A percentile compares a stretch with the other conserved stretches of the same genome.
Conservation (phyloP, 176 grass and related monocot genomes). For the Pharus latifolius region DNA sequence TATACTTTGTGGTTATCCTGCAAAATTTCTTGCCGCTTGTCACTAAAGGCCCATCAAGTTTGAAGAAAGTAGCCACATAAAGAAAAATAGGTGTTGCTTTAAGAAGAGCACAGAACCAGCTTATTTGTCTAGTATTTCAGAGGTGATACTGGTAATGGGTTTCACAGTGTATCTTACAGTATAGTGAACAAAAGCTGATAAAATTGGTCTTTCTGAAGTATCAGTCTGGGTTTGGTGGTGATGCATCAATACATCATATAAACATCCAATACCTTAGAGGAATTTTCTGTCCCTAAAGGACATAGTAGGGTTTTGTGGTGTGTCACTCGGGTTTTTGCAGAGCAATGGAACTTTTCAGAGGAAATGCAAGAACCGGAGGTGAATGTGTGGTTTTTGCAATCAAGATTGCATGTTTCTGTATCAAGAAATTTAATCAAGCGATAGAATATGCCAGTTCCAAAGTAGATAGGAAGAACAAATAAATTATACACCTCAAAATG, state of each 20-base stretch:
- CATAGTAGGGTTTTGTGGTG: neutral
- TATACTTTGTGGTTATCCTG: neutral
- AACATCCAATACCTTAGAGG: neutral
- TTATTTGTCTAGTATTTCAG: too few species aligned
- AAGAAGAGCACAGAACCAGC: neutral
- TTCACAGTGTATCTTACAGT: neutral
- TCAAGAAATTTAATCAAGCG: neutral
- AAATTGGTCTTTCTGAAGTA: neutral
- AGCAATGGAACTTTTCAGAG: neutral
- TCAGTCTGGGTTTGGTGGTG: neutral
- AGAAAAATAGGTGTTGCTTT: neutral
- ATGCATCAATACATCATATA: neutral
- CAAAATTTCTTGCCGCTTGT: neutral
- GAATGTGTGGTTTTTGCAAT: neutral
- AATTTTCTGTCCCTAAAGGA: too few species aligned
- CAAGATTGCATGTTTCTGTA: neutral
- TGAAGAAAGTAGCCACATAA: neutral
- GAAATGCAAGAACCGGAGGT: neutral
- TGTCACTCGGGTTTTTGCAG: neutral
- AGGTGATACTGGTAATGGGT: neutral
- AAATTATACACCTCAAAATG: too few species aligned
- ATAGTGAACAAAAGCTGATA: neutral
- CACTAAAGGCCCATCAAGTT: neutral
- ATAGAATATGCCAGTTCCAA: neutral
- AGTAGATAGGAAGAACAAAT: neutral